A percentile compares a stretch with the other conserved stretches of the same genome.
These are phyloP conservation scores for Pulveroboletus sp. DNA, from an alignment of 768 basidiomycete genomes.

Conservation along the genomic window DNA sequence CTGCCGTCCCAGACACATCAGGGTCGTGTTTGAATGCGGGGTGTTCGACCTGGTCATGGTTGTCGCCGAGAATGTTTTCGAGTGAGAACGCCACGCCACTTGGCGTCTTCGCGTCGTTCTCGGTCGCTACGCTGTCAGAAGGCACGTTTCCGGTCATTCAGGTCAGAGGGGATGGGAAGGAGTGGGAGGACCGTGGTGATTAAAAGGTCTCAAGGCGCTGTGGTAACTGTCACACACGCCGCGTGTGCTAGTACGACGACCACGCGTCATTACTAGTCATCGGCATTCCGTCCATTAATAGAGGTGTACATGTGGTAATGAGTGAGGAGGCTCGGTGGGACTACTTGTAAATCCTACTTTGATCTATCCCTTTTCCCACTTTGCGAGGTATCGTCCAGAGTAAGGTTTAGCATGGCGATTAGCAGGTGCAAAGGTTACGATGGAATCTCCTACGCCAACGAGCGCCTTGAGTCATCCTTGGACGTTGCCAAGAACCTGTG, in stretches of 20 bases:
- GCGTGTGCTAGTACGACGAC: conserved; percentile 20
- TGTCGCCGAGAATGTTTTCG: conserved; percentile 64
- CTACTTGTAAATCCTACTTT: too few species aligned
- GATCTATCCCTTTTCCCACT: too few species aligned
- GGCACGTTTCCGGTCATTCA: conserved; percentile 20
- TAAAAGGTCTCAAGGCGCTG: conserved; percentile 5
- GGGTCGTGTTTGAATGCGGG: conserved; percentile 35
- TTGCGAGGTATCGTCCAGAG: too few species aligned
- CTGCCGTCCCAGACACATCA: conserved; percentile 34
- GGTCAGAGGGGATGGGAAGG: neutral
- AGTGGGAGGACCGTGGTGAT: conserved; percentile 10
- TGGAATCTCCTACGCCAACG: too few species aligned
- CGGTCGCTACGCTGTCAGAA: conserved; percentile 12
- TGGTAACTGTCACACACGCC: conserved; percentile 20
- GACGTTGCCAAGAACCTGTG: too few species aligned
- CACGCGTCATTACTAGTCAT: too few species aligned
- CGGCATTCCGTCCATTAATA: too few species aligned
- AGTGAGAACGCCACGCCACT: conserved; percentile 47
- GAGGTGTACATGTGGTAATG: too few species aligned
- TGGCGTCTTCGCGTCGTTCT: conserved; percentile 7
- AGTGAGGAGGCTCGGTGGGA: too few species aligned
- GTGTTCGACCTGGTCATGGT: conserved; percentile 63
- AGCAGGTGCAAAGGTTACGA: too few species aligned
- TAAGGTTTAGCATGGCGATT: too few species aligned
- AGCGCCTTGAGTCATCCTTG: too few species aligned